Evolutionary conservation across 163 green algal species (phyloP).

Genomic region (Prototheca cutis): DNA sequence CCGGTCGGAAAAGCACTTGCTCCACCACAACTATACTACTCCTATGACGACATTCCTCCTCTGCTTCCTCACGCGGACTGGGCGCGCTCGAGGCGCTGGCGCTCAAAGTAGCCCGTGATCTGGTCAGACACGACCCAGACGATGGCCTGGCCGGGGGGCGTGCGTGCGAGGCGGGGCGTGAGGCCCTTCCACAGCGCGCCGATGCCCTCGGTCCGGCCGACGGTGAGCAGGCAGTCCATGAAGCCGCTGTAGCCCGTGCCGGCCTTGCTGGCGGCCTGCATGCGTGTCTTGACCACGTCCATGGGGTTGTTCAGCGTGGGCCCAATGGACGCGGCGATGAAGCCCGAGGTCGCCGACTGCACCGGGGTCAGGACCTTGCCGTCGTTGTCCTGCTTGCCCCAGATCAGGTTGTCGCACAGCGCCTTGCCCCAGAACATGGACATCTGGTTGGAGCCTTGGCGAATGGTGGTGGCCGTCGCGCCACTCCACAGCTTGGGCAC

Average conservation of each 20-base stretch:
- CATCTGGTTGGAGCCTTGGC: slow-evolving; percentile 91
- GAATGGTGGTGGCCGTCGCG: slow-evolving; percentile 68
- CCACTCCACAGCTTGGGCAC: slow-evolving; percentile 74
- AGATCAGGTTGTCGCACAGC: slow-evolving; percentile 66
- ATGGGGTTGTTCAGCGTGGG: slow-evolving; percentile 77
- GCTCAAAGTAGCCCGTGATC: slow-evolving; percentile 53
- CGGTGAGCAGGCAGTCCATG: slow-evolving; percentile 66
- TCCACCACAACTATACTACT: too few relatives aligned
- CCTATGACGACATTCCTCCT: too few relatives aligned
- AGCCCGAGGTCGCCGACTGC: slow-evolving; percentile 79
- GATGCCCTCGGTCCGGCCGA: slow-evolving; percentile 72
- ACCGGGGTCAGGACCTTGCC: slow-evolving; percentile 58
- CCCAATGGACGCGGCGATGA: slow-evolving; percentile 68
- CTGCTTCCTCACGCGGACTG: too few relatives aligned
- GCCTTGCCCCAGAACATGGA: slow-evolving; percentile 88
- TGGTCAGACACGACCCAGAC: slow-evolving; percentile 86
- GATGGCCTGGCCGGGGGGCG: slow-evolving; percentile 88
- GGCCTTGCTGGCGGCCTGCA: slow-evolving; percentile 15
- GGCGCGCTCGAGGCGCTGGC: not conserved
- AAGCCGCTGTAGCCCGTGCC: slow-evolving; percentile 58
- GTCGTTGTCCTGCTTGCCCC: slow-evolving; percentile 67
- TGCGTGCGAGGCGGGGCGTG: slow-evolving; percentile 79
- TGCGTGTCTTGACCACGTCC: slow-evolving; percentile 75
- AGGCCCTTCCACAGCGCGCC: slow-evolving; percentile 78
- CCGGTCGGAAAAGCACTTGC: too few relatives aligned